phyloP scores from a whole-genome alignment of 2,329 filamentous ascomycete genomes.

The Magnaporthiopsis rhizophila region DNA sequence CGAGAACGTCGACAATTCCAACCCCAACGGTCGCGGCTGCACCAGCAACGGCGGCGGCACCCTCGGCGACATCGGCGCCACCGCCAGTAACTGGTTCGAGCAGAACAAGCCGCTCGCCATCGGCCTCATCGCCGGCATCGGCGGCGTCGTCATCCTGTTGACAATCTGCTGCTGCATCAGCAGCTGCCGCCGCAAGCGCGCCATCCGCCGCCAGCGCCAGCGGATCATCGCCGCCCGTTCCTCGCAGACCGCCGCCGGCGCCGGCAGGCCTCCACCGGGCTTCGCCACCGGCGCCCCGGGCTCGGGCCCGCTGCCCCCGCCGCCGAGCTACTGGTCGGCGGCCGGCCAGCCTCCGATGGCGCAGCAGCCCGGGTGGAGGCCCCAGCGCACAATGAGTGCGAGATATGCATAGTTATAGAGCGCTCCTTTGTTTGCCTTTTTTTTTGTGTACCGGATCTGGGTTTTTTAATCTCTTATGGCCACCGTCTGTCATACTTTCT shows the following conservation, averaged over 20 bases:
- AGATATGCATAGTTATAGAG: conserved; percentile 7
- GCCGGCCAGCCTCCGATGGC: neutral
- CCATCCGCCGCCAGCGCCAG: conserved; percentile 5
- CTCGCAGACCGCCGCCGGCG: neutral
- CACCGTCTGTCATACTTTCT: neutral
- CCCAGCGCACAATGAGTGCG: conserved; percentile 5
- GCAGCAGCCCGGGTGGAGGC: neutral
- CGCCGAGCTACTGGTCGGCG: conserved; percentile 1
- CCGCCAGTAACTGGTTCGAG: conserved; percentile 59
- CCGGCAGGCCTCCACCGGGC: neutral
- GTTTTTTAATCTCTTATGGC: neutral
- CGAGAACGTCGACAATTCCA: conserved; percentile 58
- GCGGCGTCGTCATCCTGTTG: conserved; percentile 62
- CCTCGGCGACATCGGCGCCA: neutral
- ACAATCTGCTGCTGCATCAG: conserved; percentile 60
- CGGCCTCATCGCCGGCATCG: conserved; percentile 66
- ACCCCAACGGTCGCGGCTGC: conserved; percentile 67
- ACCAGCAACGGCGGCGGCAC: conserved; percentile 47
- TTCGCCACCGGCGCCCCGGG: neutral
- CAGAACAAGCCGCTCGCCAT: conserved; percentile 77
- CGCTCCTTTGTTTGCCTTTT: neutral
- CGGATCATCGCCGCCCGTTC: conserved; percentile 6
- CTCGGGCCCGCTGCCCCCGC: neutral
- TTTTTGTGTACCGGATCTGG: neutral
- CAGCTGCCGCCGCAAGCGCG: conserved; percentile 36